A percentile compares a stretch with the other conserved stretches of the same genome.
phyloP scores from a whole-genome alignment of 805 yeast genomes.

The Hagleromyces aurorensis region DNA sequence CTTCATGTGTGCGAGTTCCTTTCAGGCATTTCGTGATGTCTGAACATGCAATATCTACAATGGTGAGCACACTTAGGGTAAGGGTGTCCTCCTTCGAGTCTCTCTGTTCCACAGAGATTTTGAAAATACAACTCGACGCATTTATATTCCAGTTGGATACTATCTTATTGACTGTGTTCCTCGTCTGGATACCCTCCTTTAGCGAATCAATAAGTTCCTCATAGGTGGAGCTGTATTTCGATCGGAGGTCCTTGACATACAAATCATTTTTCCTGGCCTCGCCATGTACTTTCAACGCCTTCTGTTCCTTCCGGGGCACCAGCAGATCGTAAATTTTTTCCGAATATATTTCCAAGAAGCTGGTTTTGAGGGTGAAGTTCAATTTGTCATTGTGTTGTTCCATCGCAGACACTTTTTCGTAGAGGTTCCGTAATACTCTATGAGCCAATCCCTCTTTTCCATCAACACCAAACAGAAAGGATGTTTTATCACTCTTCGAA shows the following conservation, averaged over 20 bases:
- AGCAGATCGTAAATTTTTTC: conserved; percentile 70
- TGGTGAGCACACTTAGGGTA: conserved; percentile 47
- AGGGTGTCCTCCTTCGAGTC: conserved; percentile 33
- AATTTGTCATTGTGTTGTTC: conserved; percentile 34
- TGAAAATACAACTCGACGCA: conserved; percentile 74
- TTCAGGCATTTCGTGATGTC: too few relatives aligned
- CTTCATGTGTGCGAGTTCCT: conserved; percentile 67
- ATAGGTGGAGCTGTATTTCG: conserved; percentile 49
- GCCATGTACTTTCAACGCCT: conserved; percentile 31
- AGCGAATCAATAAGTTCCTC: conserved; percentile 52
- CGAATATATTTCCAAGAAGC: conserved; percentile 75
- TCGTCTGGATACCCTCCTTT: conserved; percentile 46
- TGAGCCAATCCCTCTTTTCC: conserved; percentile 60
- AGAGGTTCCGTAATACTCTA: conserved; percentile 58
- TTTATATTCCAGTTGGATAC: conserved; percentile 71
- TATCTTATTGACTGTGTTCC: conserved; percentile 51
- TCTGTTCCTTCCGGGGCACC: conserved; percentile 30
- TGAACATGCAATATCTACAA: conserved; percentile 84
- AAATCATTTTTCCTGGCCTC: conserved; percentile 7
- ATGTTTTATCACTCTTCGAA: conserved; percentile 69
- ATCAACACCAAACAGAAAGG: conserved; percentile 65
- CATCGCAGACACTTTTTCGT: conserved; percentile 41
- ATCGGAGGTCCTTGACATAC: conserved; percentile 67
- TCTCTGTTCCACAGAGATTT: conserved; percentile 58
- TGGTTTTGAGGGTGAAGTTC: conserved; percentile 60